Evolutionary conservation across 2,329 filamentous ascomycete genomes (phyloP), one percentile per base, ranked within the genome.

Genomic region (Botrytis pseudocinerea): DNA sequence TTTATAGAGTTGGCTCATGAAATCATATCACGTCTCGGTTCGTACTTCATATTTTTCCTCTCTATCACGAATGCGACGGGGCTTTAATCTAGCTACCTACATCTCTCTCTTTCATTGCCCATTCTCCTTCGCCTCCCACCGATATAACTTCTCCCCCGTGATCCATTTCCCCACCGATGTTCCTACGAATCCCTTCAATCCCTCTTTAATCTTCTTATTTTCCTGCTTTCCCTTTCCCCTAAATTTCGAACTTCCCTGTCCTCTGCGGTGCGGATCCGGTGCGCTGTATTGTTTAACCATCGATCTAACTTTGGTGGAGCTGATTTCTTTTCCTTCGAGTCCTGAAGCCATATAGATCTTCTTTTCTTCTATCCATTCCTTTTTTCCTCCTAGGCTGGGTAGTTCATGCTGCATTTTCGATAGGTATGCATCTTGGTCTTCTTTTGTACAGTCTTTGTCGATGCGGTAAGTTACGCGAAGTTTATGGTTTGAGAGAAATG

Each of bases 391-490:
- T 2, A 66, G 25, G 3, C 18, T n/a, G 3, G 64, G 64, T 9
- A 68, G 25, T 46, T 40, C 6, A 3, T 9, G 20, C 6, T 12
- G 51, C 18, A 68, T 54, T 6, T 16, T 3, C 10, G 48, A 68
- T n/a, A 68, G 64, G n/a, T 68, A 68, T 18, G 35, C 20, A 22
- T 57, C 35, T 68, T 57, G 64, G 28, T 54, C 25, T 28, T 51
- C 25, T 6, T n/a, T 9, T 9, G 32, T 66, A 16, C 9, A 20
- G 48, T 48, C 48, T 28, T n/a, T 18, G n/a, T 54, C 46, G 75
- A 85, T 87, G 77, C 87, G 89, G 5, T 90, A 86, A 68, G 88
- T 91, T 1, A 94, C 89, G 20, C 89, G 84, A 70, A 95, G 81
- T 72, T 85, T 84, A 70, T 93, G 88, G 20, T 85, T 85, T 1